Evolutionary conservation across 1,139 yeast species (phyloP).

Genomic region (Yamadazyma dendronema): DNA sequence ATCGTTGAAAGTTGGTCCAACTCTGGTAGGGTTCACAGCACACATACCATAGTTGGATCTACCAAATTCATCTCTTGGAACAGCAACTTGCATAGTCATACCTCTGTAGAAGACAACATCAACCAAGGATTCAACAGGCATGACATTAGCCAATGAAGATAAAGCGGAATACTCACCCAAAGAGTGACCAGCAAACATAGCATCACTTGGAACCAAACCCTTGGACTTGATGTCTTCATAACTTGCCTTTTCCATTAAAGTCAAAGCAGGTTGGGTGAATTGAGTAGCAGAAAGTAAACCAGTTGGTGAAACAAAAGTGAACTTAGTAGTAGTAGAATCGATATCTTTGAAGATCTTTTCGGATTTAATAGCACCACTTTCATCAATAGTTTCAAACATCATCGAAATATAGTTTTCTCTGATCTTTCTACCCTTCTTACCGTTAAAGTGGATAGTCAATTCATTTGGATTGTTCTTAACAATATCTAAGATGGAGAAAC

Average conservation of each 20-base stretch:
- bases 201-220: constrained; percentile 92
- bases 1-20: constrained; percentile 83
- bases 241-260: constrained; percentile 98
- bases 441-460: constrained; percentile 94
- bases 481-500: constrained; percentile 94
- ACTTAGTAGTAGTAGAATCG: constrained; percentile 75
- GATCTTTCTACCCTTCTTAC: constrained; percentile 93
- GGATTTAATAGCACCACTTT: constrained; percentile 77
- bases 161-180: constrained; percentile 98
- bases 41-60: constrained; percentile 99
- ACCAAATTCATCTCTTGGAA: constrained; percentile 91
- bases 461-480: constrained; percentile 95
- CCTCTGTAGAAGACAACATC: constrained; percentile 99
- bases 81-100: constrained; percentile 99
- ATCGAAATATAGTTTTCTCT: constrained; percentile 92
- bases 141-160: constrained; percentile 94
- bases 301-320: constrained; percentile 87
- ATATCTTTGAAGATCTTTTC: constrained; percentile 96
- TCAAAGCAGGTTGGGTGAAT: constrained; percentile 98
- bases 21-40: constrained; percentile 96
- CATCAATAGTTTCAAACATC: constrained; percentile 95
- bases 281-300: constrained; percentile 98
- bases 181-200: constrained; percentile 98
- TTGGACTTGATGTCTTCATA: constrained; percentile 95
- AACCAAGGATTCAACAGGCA: constrained; percentile 97